Evolutionary conservation across 257 asterid genomes (phyloP), one percentile per base, ranked within the genome.

Genomic region (Lithospermum erythrorhizon): DNA sequence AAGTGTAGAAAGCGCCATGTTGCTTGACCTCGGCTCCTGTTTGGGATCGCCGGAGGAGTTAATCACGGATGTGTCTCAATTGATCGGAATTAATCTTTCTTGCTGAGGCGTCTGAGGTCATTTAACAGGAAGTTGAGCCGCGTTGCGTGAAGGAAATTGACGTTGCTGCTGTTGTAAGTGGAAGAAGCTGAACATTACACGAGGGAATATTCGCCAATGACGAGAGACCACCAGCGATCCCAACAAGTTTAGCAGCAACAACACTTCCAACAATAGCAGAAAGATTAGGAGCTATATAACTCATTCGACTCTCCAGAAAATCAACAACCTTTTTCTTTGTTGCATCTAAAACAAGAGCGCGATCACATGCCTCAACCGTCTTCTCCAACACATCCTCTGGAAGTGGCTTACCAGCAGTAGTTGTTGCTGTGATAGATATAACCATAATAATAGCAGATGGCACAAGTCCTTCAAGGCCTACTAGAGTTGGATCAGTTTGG

Each of bases 371-470:
- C 29, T 86, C 96, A 9, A 84, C 55, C 54, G 97, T 80, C 78
- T 91, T 91, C 61, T 84, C 86, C 62, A 91, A 74, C 59, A 84
- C 94, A 61, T 91, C 95, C 25, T 86, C 94, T 2, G 96, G 94
- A 53, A 91, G 95, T 47, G 95, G 98, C 77, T 91, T 91, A 51
- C 98, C 98, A 70, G 88, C 88, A 17, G 96, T 91, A 61, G 98
- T 91, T 41, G 98, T 88, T 35, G 96, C 98, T 10, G 98, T 91
- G 48, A 91, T 95, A 20, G 98, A 91, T 54, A 91, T 85, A 3
- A 91, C 98, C 98, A 91, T 91, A 51, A 91, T 91, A 60, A 82
- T 83, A 55, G 98, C 96, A 17, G 98, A 91, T 17, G 97, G 98
- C 59, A 91, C 62, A 63, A 91, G 86, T 51, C 98, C 98, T 83